phyloP scores from a whole-genome alignment of 495 filamentous ascomycete species.

The Apodospora peruviana region DNA sequence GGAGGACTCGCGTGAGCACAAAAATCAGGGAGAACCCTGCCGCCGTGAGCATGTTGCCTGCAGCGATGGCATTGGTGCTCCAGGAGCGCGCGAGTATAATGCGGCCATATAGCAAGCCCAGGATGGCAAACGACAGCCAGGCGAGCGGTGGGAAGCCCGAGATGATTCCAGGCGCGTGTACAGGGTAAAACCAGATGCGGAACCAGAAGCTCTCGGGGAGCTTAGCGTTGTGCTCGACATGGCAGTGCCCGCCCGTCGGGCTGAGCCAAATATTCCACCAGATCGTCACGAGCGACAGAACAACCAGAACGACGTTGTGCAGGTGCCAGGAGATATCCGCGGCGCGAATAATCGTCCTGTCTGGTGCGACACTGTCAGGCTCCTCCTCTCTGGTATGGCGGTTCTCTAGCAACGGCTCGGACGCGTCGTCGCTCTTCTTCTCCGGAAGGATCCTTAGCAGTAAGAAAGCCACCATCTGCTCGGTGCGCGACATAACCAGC shows the following conservation, averaged over 20 bases:
- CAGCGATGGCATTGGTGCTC: conserved; percentile 13
- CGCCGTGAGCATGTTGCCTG: conserved; percentile 16
- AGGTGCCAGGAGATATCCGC: conserved; percentile 25
- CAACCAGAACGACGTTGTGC: conserved; percentile 20
- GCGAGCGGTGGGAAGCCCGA: conserved; percentile 29
- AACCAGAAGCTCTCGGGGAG: conserved; percentile 9
- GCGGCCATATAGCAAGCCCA: conserved; percentile 31
- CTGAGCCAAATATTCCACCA: conserved; percentile 32
- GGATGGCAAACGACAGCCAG: conserved; percentile 30
- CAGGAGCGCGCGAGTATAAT: conserved; percentile 23
- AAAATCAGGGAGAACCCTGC: conserved; percentile 15
- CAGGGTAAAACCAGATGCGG: conserved; percentile 23
- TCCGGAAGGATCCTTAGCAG: conserved; percentile 15
- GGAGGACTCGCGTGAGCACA: conserved; percentile 19
- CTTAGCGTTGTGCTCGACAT: background rate
- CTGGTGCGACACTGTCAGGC: conserved; percentile 6
- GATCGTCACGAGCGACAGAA: conserved; percentile 19
- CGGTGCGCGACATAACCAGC: conserved; percentile 17
- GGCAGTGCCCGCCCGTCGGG: conserved; percentile 23
- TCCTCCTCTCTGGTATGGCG: conserved; percentile 2
- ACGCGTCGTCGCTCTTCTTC: conserved; percentile 11
- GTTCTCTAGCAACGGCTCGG: conserved; percentile 15
- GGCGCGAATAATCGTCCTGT: conserved; percentile 19
- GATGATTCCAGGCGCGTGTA: conserved; percentile 6
- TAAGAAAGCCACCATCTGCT: conserved; percentile 13